A percentile compares a stretch with the other conserved stretches of the same genome.
Conservation (phyloP, 116 monocot species). For the Thalassia testudinum region DNA sequence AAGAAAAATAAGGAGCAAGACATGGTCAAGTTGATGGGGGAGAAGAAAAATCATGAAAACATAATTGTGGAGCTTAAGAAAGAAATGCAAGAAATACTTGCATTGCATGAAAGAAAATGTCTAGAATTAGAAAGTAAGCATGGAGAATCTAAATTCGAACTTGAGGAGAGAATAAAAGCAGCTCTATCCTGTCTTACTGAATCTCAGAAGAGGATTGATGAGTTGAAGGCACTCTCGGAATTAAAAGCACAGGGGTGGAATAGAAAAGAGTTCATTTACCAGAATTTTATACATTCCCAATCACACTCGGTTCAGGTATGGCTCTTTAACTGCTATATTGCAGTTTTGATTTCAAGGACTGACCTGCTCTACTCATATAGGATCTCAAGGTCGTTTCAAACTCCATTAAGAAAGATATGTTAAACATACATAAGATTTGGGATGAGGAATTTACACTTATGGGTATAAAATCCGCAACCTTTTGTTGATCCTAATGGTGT, state of each 20-base stretch:
- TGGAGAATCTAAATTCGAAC: constrained; percentile 12
- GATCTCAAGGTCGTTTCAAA: constrained; percentile 47
- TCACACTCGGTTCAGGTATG: constrained; percentile 35
- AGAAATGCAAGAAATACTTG: constrained; percentile 26
- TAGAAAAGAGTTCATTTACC: constrained; percentile 38
- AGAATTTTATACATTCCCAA: constrained; percentile 44
- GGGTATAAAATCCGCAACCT: constrained; percentile 22
- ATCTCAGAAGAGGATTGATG: constrained; percentile 40
- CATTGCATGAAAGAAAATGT: constrained; percentile 23
- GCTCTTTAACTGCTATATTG: constrained; percentile 1
- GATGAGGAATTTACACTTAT: constrained; percentile 45
- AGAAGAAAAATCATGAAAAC: constrained; percentile 37
- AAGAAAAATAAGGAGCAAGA: constrained; percentile 37
- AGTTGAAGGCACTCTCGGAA: constrained; percentile 43
- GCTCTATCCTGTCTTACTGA: constrained; percentile 23
- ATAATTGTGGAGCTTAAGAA: constrained; percentile 45
- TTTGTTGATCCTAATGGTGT: not conserved
- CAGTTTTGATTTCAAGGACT: not conserved
- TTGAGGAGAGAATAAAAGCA: constrained; percentile 39
- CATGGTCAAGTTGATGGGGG: constrained; percentile 29
- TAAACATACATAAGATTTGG: constrained; percentile 47
- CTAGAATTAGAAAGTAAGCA: constrained; percentile 18
- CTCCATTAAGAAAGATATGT: constrained; percentile 47
- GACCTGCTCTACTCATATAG: constrained; percentile 11
- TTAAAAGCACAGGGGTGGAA: constrained; percentile 52